Evolutionary conservation across 2,329 filamentous ascomycete genomes (phyloP), one percentile per base, ranked within the genome.

Genomic region (Aspergillus fumigatiaffinis): DNA sequence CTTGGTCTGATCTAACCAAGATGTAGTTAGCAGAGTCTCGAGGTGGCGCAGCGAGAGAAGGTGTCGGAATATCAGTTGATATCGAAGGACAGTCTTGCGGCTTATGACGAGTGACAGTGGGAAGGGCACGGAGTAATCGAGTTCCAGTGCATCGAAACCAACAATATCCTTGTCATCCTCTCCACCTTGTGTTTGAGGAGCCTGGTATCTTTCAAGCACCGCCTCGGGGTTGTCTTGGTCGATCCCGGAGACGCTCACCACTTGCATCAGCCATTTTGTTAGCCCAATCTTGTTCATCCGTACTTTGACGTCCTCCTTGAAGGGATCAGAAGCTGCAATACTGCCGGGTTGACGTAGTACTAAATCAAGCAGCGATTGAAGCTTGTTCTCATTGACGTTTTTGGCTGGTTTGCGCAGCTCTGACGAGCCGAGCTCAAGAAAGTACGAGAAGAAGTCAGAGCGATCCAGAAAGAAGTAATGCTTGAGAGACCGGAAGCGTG

Each of bases 391-490:
- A 69, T 97, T 99, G 74, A 97, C 92, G 54, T 84, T 84, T 71
- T 91, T 91, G 57, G 92, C 90, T 32, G 90, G 88, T 71, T 97
- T 97, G 67, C 91, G 89, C 57, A 99, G 82, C 75, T 99, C 94
- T 1, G 92, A 92, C 29, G 89, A 83, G 54, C 91, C 87, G 21
- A 99, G 86, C 71, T 99, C 94, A 58, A 99, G 86, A 73, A 99
- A 99, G 75, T 97, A 96, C 2, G 92, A 92, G 75, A 99, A 97
- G 79, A 96, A 99, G 73, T 99, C 94, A 35, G 94, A 97, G 8
- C 92, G 89, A 67, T 97, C 93, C 60, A 99, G 87, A 80, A 99
- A 99, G 80, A 97, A 99, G 78, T 99, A 99, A 75, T 99, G 94
- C 73, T 99, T 99, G 42, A 99, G 80, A 14, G 93, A 97, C 49